Evolutionary conservation across 2,329 filamentous ascomycete genomes (phyloP).

Genomic region (Clonostachys chloroleuca): DNA sequence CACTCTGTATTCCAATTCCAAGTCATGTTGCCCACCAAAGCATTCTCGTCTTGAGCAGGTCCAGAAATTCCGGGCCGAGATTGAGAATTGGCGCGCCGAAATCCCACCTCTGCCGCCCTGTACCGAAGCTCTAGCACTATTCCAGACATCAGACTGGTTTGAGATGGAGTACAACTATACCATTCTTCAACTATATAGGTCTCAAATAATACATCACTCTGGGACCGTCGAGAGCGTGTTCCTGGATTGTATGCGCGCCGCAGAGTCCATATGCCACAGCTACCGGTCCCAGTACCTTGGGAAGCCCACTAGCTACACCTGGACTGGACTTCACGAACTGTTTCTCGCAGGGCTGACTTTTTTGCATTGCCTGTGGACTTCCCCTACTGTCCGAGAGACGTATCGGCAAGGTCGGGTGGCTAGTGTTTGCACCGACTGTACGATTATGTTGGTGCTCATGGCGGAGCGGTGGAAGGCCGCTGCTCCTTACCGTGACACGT

Average conservation of each 20-base stretch:
- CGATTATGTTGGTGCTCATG: slow-evolving; percentile 19
- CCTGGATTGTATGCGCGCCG: slow-evolving; percentile 9
- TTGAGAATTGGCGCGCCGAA: neutral
- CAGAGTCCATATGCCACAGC: slow-evolving; percentile 5
- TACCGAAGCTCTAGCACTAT: slow-evolving; percentile 12
- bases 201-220: slow-evolving; percentile 9
- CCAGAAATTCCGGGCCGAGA: neutral
- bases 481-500: slow-evolving; percentile 23
- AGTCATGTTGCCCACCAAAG: neutral
- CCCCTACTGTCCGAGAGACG: slow-evolving; percentile 7
- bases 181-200: neutral
- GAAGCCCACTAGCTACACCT: neutral
- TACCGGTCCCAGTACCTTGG: slow-evolving; percentile 6
- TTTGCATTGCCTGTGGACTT: slow-evolving; percentile 23
- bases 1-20: neutral
- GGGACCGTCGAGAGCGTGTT: slow-evolving; percentile 10
- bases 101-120: neutral
- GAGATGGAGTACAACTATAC: neutral
- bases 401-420: slow-evolving; percentile 9
- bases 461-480: slow-evolving; percentile 20
- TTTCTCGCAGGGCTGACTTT: neutral
- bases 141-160: slow-evolving; percentile 10
- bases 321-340: neutral
- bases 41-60: neutral
- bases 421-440: slow-evolving; percentile 18